Base-by-base conservation (phyloP, 1,284 basidiomycete species). In the Ganoderma meredithae region DNA sequence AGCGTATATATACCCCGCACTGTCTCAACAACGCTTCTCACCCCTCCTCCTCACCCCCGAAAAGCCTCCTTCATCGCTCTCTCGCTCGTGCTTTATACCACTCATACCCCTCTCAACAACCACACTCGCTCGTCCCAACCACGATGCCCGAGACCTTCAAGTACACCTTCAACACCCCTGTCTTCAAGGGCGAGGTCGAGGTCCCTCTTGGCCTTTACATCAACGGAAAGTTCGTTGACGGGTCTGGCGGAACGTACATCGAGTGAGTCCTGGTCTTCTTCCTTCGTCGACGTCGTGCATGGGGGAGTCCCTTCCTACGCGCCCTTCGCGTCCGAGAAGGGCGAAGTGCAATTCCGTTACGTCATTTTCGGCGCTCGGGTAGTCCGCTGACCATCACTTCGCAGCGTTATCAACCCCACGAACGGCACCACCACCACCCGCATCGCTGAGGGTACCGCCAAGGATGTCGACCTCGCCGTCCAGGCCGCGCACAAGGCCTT, bases 131-230 rank as follows among this genome's bases (percentile, higher is more conserved):
- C 25, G 10, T 22, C 5, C 52, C 64, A 41, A 52, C 60, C 79
- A 80, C 80, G 33, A 80, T 80, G 79, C 76, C 80, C 8, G 70
- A 75, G 47, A 76, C 78, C 44, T 87, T 84, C 81, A 79, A 78
- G 33, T 80, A 94, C 84, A 80, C 89, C 60, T 93, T 93, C 80
- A 79, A 92, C 74, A 88, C 85, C 27, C 83, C 86, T 72, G 76
- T 82, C 72, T 94, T 83, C 89, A 92, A 92, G 82, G 93, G 92
- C 67, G 86, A 88, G 72, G 85, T 89, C 59, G 84, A 85, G 64
- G 86, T 95, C 81, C 84, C 81, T 71, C 90, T 91, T 36, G 94
- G 95, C 60, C 81, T 97, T 72, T 96, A 89, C 85, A 95, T 97
- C 82, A 84, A 90, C 81, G 92, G 92, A 79, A 81, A 97, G 82